phyloP scores from a whole-genome alignment of 2,329 filamentous ascomycete species.

The Colletotrichum truncatum region DNA sequence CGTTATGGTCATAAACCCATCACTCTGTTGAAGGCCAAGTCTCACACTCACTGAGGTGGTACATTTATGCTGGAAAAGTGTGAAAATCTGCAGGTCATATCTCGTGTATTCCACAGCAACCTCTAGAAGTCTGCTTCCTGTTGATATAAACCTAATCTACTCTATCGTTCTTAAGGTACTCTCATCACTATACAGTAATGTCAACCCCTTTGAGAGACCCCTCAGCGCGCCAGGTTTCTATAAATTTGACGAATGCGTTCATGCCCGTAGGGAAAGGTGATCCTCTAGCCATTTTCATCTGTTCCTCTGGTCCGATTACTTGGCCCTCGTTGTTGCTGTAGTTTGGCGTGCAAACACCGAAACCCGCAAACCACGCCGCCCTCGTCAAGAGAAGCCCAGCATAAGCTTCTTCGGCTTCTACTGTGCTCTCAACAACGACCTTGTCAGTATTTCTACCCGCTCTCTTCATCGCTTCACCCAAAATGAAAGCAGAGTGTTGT shows the following conservation, averaged over 20 bases:
- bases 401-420: constrained; percentile 58
- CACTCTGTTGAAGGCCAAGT: background rate
- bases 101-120: too few relatives aligned
- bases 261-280: constrained; percentile 43
- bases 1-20: too few relatives aligned
- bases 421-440: constrained; percentile 52
- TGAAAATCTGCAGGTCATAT: too few relatives aligned
- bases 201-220: constrained; percentile 37
- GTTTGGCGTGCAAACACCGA: constrained; percentile 61
- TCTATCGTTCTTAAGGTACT: background rate
- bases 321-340: constrained; percentile 60
- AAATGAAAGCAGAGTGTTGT: constrained; percentile 52
- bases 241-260: constrained; percentile 38
- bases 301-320: constrained; percentile 37
- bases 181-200: background rate
- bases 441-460: constrained; percentile 29
- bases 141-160: background rate
- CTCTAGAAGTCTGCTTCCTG: background rate
- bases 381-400: constrained; percentile 47
- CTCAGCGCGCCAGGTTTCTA: constrained; percentile 40
- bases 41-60: background rate
- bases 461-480: constrained; percentile 35
- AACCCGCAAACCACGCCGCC: constrained; percentile 47
- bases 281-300: constrained; percentile 41
- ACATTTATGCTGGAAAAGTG: too few relatives aligned